phyloP scores from a whole-genome alignment of 768 basidiomycete species.

The Podaxis sp. region DNA sequence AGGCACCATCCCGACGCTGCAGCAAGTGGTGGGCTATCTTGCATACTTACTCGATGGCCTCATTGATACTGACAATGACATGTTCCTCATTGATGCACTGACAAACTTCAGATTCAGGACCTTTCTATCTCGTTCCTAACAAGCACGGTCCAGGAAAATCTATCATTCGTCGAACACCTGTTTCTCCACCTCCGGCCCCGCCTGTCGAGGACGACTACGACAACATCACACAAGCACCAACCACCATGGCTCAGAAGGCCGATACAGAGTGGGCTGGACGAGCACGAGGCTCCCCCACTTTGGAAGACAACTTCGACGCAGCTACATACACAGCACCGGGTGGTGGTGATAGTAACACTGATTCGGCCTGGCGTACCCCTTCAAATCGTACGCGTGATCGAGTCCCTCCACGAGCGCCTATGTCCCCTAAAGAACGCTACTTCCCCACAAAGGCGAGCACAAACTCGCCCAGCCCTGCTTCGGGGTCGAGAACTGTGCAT shows the following conservation, averaged over 20 bases:
- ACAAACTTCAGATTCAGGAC: conserved; percentile 29
- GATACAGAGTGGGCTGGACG: conserved; percentile 22
- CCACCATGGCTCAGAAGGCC: conserved; percentile 26
- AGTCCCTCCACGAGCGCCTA: conserved; percentile 3
- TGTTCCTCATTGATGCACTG: neutral
- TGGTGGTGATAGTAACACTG: conserved; percentile 12
- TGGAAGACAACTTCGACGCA: conserved; percentile 40
- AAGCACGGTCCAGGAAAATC: conserved; percentile 34
- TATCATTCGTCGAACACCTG: conserved; percentile 34
- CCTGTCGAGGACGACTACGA: conserved; percentile 40
- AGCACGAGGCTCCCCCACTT: conserved; percentile 17
- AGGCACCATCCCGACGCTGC: conserved; percentile 15
- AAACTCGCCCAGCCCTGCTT: conserved; percentile 12
- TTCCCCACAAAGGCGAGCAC: conserved; percentile 15
- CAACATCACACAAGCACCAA: conserved; percentile 27
- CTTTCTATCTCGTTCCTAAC: conserved; percentile 40
- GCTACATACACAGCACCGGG: conserved; percentile 23
- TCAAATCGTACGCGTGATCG: conserved; percentile 11
- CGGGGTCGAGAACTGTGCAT: conserved; percentile 13
- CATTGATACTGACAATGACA: conserved; percentile 1
- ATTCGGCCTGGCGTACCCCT: conserved; percentile 6
- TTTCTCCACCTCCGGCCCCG: conserved; percentile 33
- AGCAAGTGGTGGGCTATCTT: conserved; percentile 15
- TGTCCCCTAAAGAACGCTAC: conserved; percentile 2
- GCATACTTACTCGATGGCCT: neutral